Conservation (phyloP, 108 stramenopile genomes). For the Aureococcus anophagefferens region DNA sequence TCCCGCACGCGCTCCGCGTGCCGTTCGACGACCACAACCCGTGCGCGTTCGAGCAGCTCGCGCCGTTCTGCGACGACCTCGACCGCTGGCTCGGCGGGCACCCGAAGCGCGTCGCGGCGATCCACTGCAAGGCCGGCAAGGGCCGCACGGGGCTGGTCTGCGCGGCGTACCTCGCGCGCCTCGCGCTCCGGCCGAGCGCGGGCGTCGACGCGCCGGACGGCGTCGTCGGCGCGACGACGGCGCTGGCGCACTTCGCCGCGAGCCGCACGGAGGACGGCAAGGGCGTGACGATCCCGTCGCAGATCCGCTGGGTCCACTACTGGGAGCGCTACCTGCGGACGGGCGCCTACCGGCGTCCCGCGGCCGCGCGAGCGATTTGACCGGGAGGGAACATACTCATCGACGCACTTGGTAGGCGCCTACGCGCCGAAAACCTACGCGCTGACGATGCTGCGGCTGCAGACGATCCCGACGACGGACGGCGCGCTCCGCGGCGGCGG, state of each 20-base stretch:
- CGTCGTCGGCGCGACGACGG: background rate
- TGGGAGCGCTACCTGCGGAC: slow-evolving; percentile 20
- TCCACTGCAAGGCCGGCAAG: slow-evolving; percentile 63
- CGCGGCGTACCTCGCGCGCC: slow-evolving; percentile 37
- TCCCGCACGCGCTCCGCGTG: background rate
- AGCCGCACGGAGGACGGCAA: slow-evolving; percentile 25
- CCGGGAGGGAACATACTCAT: too few species aligned
- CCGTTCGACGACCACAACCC: slow-evolving; percentile 54
- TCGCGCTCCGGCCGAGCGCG: background rate
- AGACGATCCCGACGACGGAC: slow-evolving; percentile 21
- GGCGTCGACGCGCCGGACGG: background rate
- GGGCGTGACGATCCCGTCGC: slow-evolving; percentile 33
- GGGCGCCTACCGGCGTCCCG: too few species aligned
- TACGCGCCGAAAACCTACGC: slow-evolving; percentile 5
- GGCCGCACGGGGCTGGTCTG: slow-evolving; percentile 52
- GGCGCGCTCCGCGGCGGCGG: background rate
- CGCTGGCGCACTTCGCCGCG: slow-evolving; percentile 14
- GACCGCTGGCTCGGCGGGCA: slow-evolving; percentile 33
- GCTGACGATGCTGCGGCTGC: slow-evolving; percentile 19
- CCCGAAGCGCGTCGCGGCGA: slow-evolving; percentile 3
- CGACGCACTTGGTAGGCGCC: too few species aligned
- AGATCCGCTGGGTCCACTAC: slow-evolving; percentile 28
- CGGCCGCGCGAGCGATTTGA: too few species aligned
- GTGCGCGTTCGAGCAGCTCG: slow-evolving; percentile 36
- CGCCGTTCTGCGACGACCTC: slow-evolving; percentile 34